Evolutionary conservation across 2,329 filamentous ascomycete genomes (phyloP), one percentile per base, ranked within the genome.

Genomic region (Sporothrix inflata): DNA sequence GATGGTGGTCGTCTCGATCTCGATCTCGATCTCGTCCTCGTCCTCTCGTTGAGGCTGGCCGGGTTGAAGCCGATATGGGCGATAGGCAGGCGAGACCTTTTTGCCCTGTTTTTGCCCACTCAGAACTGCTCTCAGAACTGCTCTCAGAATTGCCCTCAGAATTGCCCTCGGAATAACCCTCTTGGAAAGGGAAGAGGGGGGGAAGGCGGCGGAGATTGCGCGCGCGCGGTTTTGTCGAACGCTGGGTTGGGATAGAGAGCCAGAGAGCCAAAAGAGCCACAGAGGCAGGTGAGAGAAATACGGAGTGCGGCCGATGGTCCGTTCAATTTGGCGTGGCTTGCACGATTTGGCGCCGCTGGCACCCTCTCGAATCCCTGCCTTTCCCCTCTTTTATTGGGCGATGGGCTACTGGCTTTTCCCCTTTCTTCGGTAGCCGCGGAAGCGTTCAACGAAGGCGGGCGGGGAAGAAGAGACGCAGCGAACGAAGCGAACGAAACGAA

Each of bases 401-500:
- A 21, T n/a, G 19, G 45, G 19, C 45, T 38, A 27, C 4, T 45
- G 60, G 38, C 21, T 53, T 38, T 24, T 7, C 21, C 12, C 21
- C 30, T 30, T 47, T 63, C 51, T 63, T 70, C 69, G 69, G 55
- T 42, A 63, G 69, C 42, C 55, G 69, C 55, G 69, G 69, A 51
- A 61, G 40, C 55, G 24, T 21, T 63, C 24, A n/a, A 45, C 19
- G 69, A 51, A 40, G 16, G 69, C 24, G 42, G 69, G 57, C 42
- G 57, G 60, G 47, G 60, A 60, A 61, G 19, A 24, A 45, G 38
- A 60, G 9, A 69, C n/a, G 24, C 21, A 3, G 21, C 21, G 11
- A 42, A 45, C n/a, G 61, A 66, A 49, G 42, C 40, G 24, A 30
- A 30, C n/a, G n/a, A 7, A 11, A 24, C 19, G 63, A 42, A 34